Evolutionary conservation across 768 basidiomycete genomes (phyloP), one percentile per base, ranked within the genome.

Genomic region (Brasilioporus rufonigricans): DNA sequence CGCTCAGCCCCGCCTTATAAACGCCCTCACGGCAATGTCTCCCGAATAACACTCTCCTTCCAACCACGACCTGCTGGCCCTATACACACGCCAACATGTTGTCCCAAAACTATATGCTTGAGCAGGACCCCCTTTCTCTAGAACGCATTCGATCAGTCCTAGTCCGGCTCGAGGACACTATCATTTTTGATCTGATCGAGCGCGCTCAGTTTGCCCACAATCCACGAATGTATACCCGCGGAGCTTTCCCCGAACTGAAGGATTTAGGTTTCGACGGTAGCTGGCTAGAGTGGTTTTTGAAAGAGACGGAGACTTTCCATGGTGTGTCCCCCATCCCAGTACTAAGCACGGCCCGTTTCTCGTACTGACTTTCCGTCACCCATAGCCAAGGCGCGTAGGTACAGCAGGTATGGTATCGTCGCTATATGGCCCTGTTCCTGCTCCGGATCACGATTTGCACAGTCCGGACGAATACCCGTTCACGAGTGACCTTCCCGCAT

Each of bases 381-480:
- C 53, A 18, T 67, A 96, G 96, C 96, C 33, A 97, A 94, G 74
- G 95, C 95, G 13, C 81, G 96, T 57, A 80, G 96, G 44, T 99
- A 93, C 75, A 95, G 94, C 24, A 95, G 93, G 95, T 89, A 63
- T 61, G 73, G 40, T 10, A 40, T 38, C 16, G 0, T 45, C 12
- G 6, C 36, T 40, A 16, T 19, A 26, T 50, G n/a, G 33, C 32
- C 32, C n/a, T 16, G 1, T 23, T 45, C 53, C 4, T 35, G 23
- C 24, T 38, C 11, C 36, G 44, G 49, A 59, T 41, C 48, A 31
- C 26, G 12, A 12, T 13, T 19, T 29, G n/a, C 47, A 19, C 68
- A 98, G 96, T 68, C 97, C 97, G 40, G 97, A 99, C 68, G 97
- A 99, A 77, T 93, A 96, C 66, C 94, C 97, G 0, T 99, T 99